Evolutionary conservation across 2,329 filamentous ascomycete genomes (phyloP).

Genomic region (Aulographum hederae): DNA sequence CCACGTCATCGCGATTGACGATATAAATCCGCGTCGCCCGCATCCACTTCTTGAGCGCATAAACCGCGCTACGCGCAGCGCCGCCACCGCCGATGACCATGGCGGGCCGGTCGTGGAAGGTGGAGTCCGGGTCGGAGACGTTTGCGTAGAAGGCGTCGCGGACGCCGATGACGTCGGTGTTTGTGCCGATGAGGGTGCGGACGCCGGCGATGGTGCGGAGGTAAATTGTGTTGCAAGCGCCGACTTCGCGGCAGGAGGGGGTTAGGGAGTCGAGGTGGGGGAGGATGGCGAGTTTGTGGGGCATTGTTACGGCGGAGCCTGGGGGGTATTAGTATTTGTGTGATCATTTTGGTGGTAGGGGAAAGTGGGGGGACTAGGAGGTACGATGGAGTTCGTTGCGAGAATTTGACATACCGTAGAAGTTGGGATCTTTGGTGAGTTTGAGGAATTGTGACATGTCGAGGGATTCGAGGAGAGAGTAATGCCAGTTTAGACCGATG

Average conservation of each 20-base stretch:
- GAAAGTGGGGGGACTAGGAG: background rate
- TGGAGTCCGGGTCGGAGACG: conserved; percentile 21
- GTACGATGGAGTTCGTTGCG: no score
- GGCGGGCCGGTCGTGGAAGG: conserved; percentile 42
- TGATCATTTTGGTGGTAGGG: background rate
- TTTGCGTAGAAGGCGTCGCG: conserved; percentile 46
- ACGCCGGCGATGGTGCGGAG: conserved; percentile 30
- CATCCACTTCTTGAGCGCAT: conserved; percentile 54
- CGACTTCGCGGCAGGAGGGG: conserved; percentile 52
- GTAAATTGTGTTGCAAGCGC: conserved; percentile 68
- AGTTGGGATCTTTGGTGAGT: conserved; percentile 37
- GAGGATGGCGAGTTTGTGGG: conserved; percentile 63
- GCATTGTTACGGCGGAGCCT: conserved; percentile 66
- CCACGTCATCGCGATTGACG: conserved; percentile 51
- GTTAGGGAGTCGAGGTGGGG: conserved; percentile 56
- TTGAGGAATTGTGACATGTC: conserved; percentile 24
- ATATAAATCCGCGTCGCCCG: conserved; percentile 52
- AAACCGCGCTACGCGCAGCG: conserved; percentile 60
- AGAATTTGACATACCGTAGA: conserved; percentile 42
- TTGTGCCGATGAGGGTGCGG: conserved; percentile 48
- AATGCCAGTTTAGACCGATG: conserved; percentile 33
- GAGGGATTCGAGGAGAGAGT: conserved; percentile 28
- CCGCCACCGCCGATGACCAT: conserved; percentile 64
- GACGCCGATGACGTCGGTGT: conserved; percentile 67
- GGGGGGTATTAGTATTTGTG: no score